Conservation (phyloP, 2,329 filamentous ascomycete genomes). For the Ophiostoma fasciatum region DNA sequence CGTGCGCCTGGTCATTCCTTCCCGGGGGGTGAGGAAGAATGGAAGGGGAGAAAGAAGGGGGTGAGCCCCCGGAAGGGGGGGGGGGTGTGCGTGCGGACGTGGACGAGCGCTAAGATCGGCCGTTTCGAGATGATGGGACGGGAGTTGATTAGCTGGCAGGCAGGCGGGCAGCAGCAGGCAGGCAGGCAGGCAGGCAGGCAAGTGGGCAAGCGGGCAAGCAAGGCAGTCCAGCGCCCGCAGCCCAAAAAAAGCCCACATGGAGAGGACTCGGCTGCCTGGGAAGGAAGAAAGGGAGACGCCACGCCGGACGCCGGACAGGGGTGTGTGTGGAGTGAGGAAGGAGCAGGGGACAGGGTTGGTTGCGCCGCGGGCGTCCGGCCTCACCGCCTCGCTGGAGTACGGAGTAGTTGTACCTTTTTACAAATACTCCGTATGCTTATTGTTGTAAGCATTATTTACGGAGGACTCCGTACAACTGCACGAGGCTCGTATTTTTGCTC, state of each 20-base stretch:
- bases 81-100: no score
- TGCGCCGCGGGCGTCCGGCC: neutral
- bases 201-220: neutral
- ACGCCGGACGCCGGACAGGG: no score
- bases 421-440: neutral
- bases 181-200: no score
- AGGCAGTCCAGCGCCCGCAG: neutral
- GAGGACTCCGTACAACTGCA: no score
- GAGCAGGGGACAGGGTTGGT: constrained; percentile 2
- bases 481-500: no score
- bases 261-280: constrained; percentile 2
- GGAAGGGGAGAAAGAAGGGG: neutral
- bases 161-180: neutral
- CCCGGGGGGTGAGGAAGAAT: neutral
- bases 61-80: neutral
- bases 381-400: constrained; percentile 1
- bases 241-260: neutral
- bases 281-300: neutral
- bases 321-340: constrained; percentile 1
- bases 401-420: no score
- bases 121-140: constrained; percentile 11
- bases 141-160: constrained; percentile 3
- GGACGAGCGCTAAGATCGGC: constrained; percentile 8
- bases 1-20: no score
- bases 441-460: no score